Percentiles rank a stretch among this genome's conserved stretches.
These are phyloP conservation scores for Glycine tomentella DNA, from an alignment of 306 rosid genomes.

Conservation along the genomic window DNA sequence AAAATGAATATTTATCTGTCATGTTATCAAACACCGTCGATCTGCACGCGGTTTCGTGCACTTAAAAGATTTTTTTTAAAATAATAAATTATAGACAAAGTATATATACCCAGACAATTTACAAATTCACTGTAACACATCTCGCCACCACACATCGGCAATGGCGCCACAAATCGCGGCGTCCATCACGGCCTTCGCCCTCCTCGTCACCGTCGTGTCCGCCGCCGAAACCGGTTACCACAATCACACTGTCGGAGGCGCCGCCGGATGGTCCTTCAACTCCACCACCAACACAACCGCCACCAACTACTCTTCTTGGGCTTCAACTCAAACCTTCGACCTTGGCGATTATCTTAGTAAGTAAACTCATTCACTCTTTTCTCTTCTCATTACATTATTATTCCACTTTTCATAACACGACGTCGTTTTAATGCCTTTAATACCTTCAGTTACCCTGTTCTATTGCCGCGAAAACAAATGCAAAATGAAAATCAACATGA, in stretches of 20 bases:
- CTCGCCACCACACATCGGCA: neutral
- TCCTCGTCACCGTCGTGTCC: slow-evolving; percentile 43
- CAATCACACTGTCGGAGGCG: slow-evolving; percentile 84
- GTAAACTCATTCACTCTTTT: neutral
- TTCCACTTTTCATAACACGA: neutral
- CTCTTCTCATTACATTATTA: neutral
- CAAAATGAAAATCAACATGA: neutral
- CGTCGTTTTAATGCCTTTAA: slow-evolving; percentile 36
- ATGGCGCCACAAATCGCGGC: slow-evolving; percentile 50
- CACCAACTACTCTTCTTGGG: slow-evolving; percentile 82
- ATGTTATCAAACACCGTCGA: too few relatives aligned
- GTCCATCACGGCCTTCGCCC: slow-evolving; percentile 18
- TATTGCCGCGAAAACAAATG: slow-evolving; percentile 5
- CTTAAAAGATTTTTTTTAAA: neutral
- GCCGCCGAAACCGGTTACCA: slow-evolving; percentile 56
- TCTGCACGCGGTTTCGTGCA: neutral
- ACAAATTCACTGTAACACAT: neutral
- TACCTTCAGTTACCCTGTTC: slow-evolving; percentile 7
- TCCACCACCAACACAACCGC: slow-evolving; percentile 67
- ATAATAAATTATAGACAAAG: neutral
- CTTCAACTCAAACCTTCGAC: slow-evolving; percentile 69
- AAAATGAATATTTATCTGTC: too few relatives aligned
- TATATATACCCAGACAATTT: neutral
- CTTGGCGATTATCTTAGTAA: slow-evolving; percentile 90
- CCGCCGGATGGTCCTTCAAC: slow-evolving; percentile 84